Percentiles rank a stretch among this genome's conserved stretches.
Conservation (phyloP, 2,329 filamentous ascomycete species). For the Fusarium coffeatum region DNA sequence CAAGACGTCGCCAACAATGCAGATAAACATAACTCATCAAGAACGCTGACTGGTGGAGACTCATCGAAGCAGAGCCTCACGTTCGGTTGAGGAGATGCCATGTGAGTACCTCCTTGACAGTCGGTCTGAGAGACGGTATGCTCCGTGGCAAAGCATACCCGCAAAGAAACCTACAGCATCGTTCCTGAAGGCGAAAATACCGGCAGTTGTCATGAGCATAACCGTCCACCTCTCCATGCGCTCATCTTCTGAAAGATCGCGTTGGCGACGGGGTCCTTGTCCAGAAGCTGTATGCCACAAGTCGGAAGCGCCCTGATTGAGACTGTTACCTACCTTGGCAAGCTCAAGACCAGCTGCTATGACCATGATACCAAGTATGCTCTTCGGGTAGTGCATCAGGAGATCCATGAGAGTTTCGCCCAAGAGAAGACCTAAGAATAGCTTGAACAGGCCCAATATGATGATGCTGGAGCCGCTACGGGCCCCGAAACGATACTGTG, state of each 20-base stretch:
- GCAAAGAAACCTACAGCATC: conserved; percentile 88
- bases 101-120: conserved; percentile 53
- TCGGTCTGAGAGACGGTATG: conserved; percentile 65
- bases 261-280: conserved; percentile 57
- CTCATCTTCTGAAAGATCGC: conserved; percentile 73
- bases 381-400: conserved; percentile 78
- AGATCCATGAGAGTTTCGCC: conserved; percentile 79
- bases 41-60: neutral
- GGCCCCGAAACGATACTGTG: conserved; percentile 91
- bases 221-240: conserved; percentile 83
- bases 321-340: conserved; percentile 82
- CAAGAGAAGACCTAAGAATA: conserved; percentile 79
- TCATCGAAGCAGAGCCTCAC: conserved; percentile 48
- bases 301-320: conserved; percentile 77
- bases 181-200: conserved; percentile 87
- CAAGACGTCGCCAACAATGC: conserved; percentile 7
- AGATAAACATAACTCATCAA: neutral
- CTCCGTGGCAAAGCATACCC: conserved; percentile 82
- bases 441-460: conserved; percentile 79
- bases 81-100: conserved; percentile 44
- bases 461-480: conserved; percentile 87
- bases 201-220: conserved; percentile 88
- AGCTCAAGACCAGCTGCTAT: conserved; percentile 90
- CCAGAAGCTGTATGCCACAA: conserved; percentile 65
- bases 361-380: conserved; percentile 87